Evolutionary conservation across 2,329 filamentous ascomycete species (phyloP).

Genomic region (Fusarium staphyleae): DNA sequence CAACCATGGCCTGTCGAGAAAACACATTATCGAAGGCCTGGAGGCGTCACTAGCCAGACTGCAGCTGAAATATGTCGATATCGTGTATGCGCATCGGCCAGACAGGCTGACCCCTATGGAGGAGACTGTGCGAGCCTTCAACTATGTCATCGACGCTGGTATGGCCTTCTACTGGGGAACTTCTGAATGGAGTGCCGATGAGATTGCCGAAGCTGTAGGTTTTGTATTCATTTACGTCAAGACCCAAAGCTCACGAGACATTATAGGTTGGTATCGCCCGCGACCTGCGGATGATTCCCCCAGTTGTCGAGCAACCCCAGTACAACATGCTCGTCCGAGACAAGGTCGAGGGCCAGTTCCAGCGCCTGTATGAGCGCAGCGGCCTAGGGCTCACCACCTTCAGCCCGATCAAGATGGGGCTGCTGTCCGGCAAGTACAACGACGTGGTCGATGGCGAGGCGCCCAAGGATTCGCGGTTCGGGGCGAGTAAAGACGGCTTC

Average conservation of each 20-base stretch:
- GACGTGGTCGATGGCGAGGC: conserved; percentile 56
- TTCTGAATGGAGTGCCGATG: conserved; percentile 72
- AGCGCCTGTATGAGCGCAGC: conserved; percentile 64
- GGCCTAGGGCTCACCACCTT: conserved; percentile 69
- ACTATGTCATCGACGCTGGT: conserved; percentile 71
- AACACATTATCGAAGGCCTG: conserved; percentile 67
- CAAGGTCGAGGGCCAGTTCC: conserved; percentile 69
- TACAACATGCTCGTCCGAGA: conserved; percentile 70
- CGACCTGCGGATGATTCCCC: conserved; percentile 66
- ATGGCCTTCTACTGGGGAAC: conserved; percentile 71
- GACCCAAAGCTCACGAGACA: conserved; percentile 11
- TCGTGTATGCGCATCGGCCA: conserved; percentile 74
- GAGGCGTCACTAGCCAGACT: conserved; percentile 64
- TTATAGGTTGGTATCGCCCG: conserved; percentile 61
- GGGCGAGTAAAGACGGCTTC: conserved; percentile 64
- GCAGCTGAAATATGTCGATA: conserved; percentile 67
- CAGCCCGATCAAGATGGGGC: conserved; percentile 63
- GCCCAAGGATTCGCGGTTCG: conserved; percentile 64
- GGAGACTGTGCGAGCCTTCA: conserved; percentile 74
- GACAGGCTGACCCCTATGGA: conserved; percentile 74
- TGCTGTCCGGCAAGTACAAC: conserved; percentile 73
- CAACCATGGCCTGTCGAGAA: conserved; percentile 70
- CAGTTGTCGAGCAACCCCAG: conserved; percentile 71
- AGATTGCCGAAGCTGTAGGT: conserved; percentile 65
- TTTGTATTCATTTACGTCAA: background rate